phyloP scores from a whole-genome alignment of 305 asterid species.

The Lippia alba region DNA sequence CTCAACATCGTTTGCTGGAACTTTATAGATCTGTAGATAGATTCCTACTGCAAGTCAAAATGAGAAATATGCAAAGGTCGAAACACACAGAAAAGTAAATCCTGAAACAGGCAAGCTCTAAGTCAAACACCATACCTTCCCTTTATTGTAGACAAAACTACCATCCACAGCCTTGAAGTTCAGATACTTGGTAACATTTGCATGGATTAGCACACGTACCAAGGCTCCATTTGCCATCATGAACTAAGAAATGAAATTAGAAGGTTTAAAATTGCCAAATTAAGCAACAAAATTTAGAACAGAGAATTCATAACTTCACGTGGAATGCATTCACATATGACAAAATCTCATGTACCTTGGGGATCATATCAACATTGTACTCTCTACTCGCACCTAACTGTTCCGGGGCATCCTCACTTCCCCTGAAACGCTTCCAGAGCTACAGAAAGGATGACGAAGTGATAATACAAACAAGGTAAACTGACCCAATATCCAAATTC shows the following conservation, averaged over 20 bases:
- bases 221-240: conserved; percentile 95
- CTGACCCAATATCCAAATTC: background rate
- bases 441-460: conserved; percentile 1
- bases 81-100: background rate
- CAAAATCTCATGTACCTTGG: conserved; percentile 58
- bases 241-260: conserved; percentile 52
- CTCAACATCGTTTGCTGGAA: conserved; percentile 98
- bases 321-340: background rate
- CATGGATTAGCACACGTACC: conserved; percentile 90
- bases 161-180: conserved; percentile 99
- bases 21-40: conserved; percentile 74
- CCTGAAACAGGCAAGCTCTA: conserved; percentile 15
- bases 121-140: conserved; percentile 61
- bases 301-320: background rate
- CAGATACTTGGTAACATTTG: conserved; percentile 90
- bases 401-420: conserved; percentile 71
- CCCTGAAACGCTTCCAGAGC: conserved; percentile 70
- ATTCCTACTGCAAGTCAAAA: background rate
- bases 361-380: conserved; percentile 96
- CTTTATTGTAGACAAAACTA: conserved; percentile 91
- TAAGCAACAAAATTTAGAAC: background rate
- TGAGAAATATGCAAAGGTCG: background rate
- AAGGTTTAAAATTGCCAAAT: background rate
- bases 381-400: conserved; percentile 81
- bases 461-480: background rate